These are phyloP conservation scores for Capsicum baccatum DNA, from an alignment of 257 asterid species.

Conservation along the genomic window DNA sequence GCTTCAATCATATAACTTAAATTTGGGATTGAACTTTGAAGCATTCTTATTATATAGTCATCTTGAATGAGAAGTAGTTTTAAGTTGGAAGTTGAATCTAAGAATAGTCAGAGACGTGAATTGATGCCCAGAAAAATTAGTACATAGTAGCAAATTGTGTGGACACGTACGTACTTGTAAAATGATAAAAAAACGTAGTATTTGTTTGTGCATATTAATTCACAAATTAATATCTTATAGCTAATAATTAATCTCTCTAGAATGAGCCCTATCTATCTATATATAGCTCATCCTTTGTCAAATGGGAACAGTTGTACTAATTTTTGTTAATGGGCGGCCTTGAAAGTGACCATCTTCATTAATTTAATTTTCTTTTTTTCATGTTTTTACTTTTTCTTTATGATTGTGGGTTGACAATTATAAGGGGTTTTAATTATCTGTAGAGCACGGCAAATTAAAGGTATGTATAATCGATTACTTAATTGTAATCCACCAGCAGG, in stretches of 20 bases:
- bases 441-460: not conserved
- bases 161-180: not conserved
- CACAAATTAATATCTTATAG: not conserved
- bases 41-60: too few relatives aligned
- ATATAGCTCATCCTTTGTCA: slow-evolving; percentile 22
- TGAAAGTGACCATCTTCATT: slow-evolving; percentile 26
- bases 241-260: not conserved
- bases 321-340: slow-evolving; percentile 15
- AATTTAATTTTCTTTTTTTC: not conserved
- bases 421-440: not conserved
- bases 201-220: not conserved
- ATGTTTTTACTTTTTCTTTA: not conserved
- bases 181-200: not conserved
- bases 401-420: slow-evolving; percentile 1
- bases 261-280: not conserved
- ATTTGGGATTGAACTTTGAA: not conserved
- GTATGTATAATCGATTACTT: not conserved
- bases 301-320: slow-evolving; percentile 29
- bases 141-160: not conserved
- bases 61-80: not conserved
- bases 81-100: not conserved
- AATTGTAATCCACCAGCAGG: not conserved
- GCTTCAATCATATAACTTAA: not conserved
- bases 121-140: not conserved
- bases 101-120: not conserved